Evolutionary conservation across 768 basidiomycete genomes (phyloP), one percentile per base, ranked within the genome.

Genomic region (Macrolepiota dolichaula): DNA sequence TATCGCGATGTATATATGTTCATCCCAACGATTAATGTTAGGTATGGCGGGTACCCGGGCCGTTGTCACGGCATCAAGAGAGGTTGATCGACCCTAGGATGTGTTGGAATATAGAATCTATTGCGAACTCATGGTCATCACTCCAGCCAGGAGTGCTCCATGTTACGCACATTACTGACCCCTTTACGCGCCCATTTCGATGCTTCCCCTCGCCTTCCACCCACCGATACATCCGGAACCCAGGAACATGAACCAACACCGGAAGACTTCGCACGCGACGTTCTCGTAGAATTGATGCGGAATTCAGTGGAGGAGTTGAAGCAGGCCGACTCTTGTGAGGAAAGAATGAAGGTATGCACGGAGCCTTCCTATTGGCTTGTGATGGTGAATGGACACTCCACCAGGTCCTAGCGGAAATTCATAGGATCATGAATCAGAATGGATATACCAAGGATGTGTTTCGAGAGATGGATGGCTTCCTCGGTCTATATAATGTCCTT

Each of bases 381-480:
- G 3, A 24, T 17, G 15, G 47, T 46, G 51, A 17, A 44, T 36
- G 38, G 35, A 40, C 36, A 10, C 19, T 13, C 12, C 25, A 12
- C 13, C 57, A 91, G 90, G 80, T 85, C 38, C 70, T 92, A 59
- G 74, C 76, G 19, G 88, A 91, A 68, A 85, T 94, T 42, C 83
- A 85, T 57, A 77, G 84, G 15, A 83, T 88, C 24, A 79, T 93
- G 78, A 76, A 79, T 15, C 85, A 91, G 70, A 86, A 90, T 65
- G 69, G 77, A 1, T 75, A 71, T 46, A 89, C 89, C 11, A 89
- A 87, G 70, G 86, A 88, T 59, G 85, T 87, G 19, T 94, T 94
- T 71, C 80, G 92, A 4, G 89, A 92, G 67, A 76, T 89, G 67
- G 92, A 94, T 63, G 92, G 92, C 0, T 93, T 92, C 69, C 76